A percentile compares a stretch with the other conserved stretches of the same genome.
Conservation (phyloP, 1,284 basidiomycete species). For the Exobasidium rhododendri region DNA sequence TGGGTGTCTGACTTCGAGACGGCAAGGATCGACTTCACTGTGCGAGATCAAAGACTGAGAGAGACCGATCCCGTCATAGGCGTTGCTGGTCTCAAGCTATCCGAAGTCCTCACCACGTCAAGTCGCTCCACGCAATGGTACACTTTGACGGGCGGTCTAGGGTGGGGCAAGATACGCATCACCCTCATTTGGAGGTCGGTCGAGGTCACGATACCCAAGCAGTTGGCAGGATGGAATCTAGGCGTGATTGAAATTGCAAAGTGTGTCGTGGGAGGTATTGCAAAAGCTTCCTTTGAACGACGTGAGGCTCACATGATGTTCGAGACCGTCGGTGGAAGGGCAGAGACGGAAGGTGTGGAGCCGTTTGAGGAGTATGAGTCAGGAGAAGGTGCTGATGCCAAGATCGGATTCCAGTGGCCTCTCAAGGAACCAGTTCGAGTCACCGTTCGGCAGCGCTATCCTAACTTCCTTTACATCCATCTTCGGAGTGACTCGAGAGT, state of each 20-base stretch:
- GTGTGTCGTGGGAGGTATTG: constrained; percentile 27
- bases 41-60: constrained; percentile 40
- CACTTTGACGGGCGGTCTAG: constrained; percentile 40
- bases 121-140: constrained; percentile 34
- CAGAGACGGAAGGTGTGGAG: constrained; percentile 25
- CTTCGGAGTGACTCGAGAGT: constrained; percentile 38
- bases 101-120: constrained; percentile 31
- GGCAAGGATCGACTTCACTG: constrained; percentile 39
- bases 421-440: constrained; percentile 24
- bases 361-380: constrained; percentile 26
- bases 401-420: constrained; percentile 28
- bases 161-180: constrained; percentile 43
- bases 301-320: constrained; percentile 25
- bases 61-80: constrained; percentile 45
- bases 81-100: constrained; percentile 35
- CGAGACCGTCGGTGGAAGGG: constrained; percentile 38
- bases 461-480: constrained; percentile 25
- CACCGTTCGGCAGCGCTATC: constrained; percentile 20
- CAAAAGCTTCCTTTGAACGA: not conserved
- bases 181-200: constrained; percentile 42
- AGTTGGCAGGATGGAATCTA: constrained; percentile 45
- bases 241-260: constrained; percentile 37
- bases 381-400: constrained; percentile 23
- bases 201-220: constrained; percentile 36
- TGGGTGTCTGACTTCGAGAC: constrained; percentile 39